Evolutionary conservation across 106 monocot species (phyloP), one percentile per base, ranked within the genome.

Genomic region (Iris macrosiphon): DNA sequence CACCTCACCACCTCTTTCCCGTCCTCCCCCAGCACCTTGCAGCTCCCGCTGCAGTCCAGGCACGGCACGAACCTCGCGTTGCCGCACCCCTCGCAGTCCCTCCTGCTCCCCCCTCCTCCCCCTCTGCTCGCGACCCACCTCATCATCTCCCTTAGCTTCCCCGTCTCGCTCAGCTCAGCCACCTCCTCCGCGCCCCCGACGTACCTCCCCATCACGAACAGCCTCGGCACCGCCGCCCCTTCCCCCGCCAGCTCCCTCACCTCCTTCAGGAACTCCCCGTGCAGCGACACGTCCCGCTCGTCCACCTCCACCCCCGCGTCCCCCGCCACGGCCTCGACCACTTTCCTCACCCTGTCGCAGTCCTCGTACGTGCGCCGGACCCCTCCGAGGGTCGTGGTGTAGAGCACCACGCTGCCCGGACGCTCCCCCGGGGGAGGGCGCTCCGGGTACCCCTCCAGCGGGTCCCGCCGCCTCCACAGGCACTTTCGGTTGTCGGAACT

Each of bases 241-340:
- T 90, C 96, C 12, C 75, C 89, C 1, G 50, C 57, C 32, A 93
- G 29, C 59, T 79, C 86, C 60, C 75, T 46, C 65, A 96, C 56
- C 76, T 96, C 86, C 69, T 67, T 80, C 53, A 96, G 57, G 69
- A 72, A 96, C 63, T 86, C 83, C 2, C 74, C 77, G 50, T 96
- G 96, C 51, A 96, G 72, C 18, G 96, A 76, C 45, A 90, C 83
- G 64, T 96, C 96, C 13, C 96, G 55, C 77, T 96, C 96, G 69
- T 86, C 82, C 34, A 90, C 63, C 32, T 30, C 65, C 27, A 75
- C 45, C 35, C 71, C 80, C n/a, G 35, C 61, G 22, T 72, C 69
- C 21, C 34, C 52, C 17, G 79, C 78, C 54, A 67, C 61, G 8
- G 34, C 65, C 35, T 98, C 90, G 18, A 98, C 70, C 4, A 61